Evolutionary conservation across 352 stramenopile species (phyloP).

Genomic region (Phytophthora idaei): DNA sequence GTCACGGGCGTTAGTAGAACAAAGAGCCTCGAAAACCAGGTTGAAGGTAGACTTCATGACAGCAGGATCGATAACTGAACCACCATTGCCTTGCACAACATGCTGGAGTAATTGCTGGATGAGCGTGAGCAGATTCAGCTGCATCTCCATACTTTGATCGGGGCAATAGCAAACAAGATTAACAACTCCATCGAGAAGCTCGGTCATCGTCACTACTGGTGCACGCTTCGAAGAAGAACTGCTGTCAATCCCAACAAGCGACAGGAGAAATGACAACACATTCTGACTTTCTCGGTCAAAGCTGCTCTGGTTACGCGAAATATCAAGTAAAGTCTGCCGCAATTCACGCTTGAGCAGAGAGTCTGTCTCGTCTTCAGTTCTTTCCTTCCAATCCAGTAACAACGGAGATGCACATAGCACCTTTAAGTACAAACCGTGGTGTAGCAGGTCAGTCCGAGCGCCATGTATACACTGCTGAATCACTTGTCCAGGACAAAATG

Average conservation of each 20-base stretch:
- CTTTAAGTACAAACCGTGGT: slow-evolving; percentile 33
- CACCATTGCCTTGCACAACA: slow-evolving; percentile 8
- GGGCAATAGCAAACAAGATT: slow-evolving; percentile 17
- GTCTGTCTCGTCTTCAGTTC: neutral
- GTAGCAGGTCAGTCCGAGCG: slow-evolving; percentile 19
- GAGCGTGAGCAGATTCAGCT: slow-evolving; percentile 26
- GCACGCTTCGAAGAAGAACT: neutral
- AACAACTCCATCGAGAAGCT: slow-evolving; percentile 18
- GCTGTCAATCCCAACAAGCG: slow-evolving; percentile 23
- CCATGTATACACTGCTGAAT: slow-evolving; percentile 34
- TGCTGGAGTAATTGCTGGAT: slow-evolving; percentile 20
- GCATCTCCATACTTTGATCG: neutral
- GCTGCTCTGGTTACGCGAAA: slow-evolving; percentile 20
- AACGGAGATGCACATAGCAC: slow-evolving; percentile 37
- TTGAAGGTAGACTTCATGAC: slow-evolving; percentile 19
- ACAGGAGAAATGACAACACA: slow-evolving; percentile 29
- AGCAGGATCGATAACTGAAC: neutral
- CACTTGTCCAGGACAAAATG: slow-evolving; percentile 37
- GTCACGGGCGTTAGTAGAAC: neutral
- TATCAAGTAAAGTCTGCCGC: slow-evolving; percentile 23
- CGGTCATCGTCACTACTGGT: slow-evolving; percentile 17
- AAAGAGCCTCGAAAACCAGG: slow-evolving; percentile 7
- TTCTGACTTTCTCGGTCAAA: slow-evolving; percentile 41
- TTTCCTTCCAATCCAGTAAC: slow-evolving; percentile 35
- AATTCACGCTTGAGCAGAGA: slow-evolving; percentile 33